Base-by-base conservation (phyloP, 257 asterid species). In the Fraxinus excelsior region DNA sequence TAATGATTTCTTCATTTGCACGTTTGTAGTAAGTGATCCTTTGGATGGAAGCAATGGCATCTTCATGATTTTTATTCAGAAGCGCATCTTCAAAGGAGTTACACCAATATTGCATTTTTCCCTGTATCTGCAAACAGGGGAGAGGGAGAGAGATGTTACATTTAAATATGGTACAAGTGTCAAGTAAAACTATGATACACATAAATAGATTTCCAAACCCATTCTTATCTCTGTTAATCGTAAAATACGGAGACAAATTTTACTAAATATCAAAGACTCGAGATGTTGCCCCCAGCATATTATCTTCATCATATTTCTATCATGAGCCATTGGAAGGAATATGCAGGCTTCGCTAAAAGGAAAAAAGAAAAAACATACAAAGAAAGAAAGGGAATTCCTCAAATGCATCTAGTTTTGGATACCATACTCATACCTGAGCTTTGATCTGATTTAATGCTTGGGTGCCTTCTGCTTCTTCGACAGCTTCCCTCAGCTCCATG, bases 1-100 rank as follows among this genome's bases (percentile, higher is more conserved):
- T 93, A 51, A 88, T 81, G 35, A 93, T 86, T 82, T 95, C 99
- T 84, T 93, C 99, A 70, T 75, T 81, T 75, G 99, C 88, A 19
- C 99, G 96, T 81, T 68, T 87, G 91, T 93, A 95, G 84, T 95
- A 95, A 31, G 96, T 90, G 97, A 93, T 88, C 82, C 94, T 89
- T 67, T 87, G 90, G 53, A 89, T 89, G 26, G 94, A 89, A 77
- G 85, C 83, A 78, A 85, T 53, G 56, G 97, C 93, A 76, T 91
- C 91, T 40, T 89, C 93, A 60, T 76, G 84, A 70, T 88, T 76
- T 77, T 81, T 86, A 35, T 83, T 76, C 76, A 44, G 67, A 49
- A 87, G 82, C 40, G 99, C 96, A 23, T 85, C 86, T 71, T 89
- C 90, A 77, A 95, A 95, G 78, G 90, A 80, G 67, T 79, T 80